Conservation (phyloP, 257 asterid species). For the Marsdenia floribunda region DNA sequence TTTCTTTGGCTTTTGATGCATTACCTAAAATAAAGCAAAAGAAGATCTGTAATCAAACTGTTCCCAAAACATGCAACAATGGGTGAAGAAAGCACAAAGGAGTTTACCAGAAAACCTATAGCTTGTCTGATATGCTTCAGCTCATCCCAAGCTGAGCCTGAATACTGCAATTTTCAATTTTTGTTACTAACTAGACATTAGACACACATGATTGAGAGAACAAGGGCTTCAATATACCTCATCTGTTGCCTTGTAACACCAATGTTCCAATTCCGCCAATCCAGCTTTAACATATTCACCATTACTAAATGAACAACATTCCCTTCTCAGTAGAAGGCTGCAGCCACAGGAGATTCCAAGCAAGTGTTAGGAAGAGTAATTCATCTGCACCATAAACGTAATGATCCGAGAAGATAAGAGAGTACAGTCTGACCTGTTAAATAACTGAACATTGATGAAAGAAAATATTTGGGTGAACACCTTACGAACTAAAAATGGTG, state of each 20-base stretch:
- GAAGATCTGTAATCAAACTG: not conserved
- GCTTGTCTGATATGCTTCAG: constrained; percentile 98
- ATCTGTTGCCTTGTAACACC: constrained; percentile 86
- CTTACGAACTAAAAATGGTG: constrained; percentile 95
- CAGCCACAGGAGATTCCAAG: constrained; percentile 15
- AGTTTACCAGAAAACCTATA: constrained; percentile 81
- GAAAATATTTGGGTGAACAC: constrained; percentile 97
- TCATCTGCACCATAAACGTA: constrained; percentile 8
- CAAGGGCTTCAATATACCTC: constrained; percentile 44
- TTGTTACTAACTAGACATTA: constrained; percentile 12
- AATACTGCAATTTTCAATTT: constrained; percentile 61
- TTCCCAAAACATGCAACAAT: not conserved
- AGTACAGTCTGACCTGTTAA: constrained; percentile 67
- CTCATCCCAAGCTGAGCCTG: constrained; percentile 97
- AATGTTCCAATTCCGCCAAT: constrained; percentile 80
- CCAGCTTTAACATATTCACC: constrained; percentile 98
- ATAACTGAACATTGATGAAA: constrained; percentile 91
- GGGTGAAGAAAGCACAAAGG: constrained; percentile 1
- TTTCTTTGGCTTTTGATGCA: constrained; percentile 95
- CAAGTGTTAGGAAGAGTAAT: constrained; percentile 8
- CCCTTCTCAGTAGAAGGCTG: constrained; percentile 93
- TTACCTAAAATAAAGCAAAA: constrained; percentile 45
- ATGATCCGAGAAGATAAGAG: not conserved
- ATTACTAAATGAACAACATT: constrained; percentile 95
- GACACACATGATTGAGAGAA: constrained; percentile 9